Conservation (phyloP, 148 eudicot genomes). For the Limonium bicolor region DNA sequence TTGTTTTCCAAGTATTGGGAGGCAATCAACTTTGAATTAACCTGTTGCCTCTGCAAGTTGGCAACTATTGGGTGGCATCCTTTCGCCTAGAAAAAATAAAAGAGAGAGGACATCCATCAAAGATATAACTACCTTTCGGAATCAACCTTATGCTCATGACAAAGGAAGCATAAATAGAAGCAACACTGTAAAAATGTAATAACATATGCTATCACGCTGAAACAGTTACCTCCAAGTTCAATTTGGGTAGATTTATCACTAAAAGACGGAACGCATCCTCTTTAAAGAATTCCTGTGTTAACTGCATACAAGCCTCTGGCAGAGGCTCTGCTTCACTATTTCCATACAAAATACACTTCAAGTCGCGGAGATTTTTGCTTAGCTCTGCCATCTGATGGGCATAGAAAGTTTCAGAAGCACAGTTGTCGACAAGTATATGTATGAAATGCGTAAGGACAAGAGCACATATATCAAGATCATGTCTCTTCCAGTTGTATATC, state of each 20-base stretch:
- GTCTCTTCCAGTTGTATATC: no score
- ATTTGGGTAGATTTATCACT: slow-evolving; percentile 54
- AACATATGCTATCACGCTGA: no score
- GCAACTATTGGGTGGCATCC: slow-evolving; percentile 99
- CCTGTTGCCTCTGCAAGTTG: slow-evolving; percentile 93
- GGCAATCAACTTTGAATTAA: slow-evolving; percentile 77
- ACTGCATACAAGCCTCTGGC: slow-evolving; percentile 77
- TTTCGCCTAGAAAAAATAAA: slow-evolving; percentile 64
- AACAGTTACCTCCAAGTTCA: slow-evolving; percentile 85
- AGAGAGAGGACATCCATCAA: no score
- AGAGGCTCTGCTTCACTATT: slow-evolving; percentile 89
- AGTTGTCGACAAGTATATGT: no score
- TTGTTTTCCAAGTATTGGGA: slow-evolving; percentile 89
- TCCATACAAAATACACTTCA: slow-evolving; percentile 74
- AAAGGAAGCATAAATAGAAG: background rate
- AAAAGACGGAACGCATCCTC: slow-evolving; percentile 68
- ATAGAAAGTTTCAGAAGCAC: no score
- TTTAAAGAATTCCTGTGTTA: slow-evolving; percentile 87
- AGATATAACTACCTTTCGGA: no score
- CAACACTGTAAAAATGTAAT: no score
- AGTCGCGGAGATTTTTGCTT: slow-evolving; percentile 52
- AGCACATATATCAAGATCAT: no score
- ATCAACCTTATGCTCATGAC: no score
- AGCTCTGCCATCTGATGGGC: slow-evolving; percentile 57
- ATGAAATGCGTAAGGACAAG: no score